Conservation (phyloP, 2,329 filamentous ascomycete genomes). For the Colletotrichum ledebouriae region DNA sequence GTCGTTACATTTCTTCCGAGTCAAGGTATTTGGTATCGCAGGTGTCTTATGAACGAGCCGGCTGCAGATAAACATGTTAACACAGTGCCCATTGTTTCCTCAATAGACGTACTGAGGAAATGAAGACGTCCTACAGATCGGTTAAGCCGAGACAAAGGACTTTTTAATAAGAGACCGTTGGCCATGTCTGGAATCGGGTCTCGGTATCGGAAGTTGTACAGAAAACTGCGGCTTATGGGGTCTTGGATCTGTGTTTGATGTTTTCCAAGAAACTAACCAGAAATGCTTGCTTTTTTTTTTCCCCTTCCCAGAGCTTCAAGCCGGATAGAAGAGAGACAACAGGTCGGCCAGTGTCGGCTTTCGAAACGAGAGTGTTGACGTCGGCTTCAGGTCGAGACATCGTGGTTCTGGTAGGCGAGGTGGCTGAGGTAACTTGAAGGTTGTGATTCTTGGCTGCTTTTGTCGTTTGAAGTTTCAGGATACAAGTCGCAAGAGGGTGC, state of each 20-base stretch:
- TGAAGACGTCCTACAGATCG: conserved; percentile 5
- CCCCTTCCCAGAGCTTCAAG: too few species aligned
- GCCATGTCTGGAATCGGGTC: not conserved
- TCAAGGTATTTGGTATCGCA: too few species aligned
- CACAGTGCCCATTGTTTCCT: not conserved
- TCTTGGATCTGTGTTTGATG: too few species aligned
- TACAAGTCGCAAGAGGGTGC: too few species aligned
- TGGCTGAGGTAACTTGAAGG: not conserved
- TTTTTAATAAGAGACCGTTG: not conserved
- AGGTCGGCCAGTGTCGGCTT: not conserved
- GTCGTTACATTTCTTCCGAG: too few species aligned
- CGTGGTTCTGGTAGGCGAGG: not conserved
- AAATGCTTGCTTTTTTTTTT: not conserved
- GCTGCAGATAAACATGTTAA: too few species aligned
- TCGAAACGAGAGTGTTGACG: not conserved
- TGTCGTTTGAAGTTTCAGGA: too few species aligned
- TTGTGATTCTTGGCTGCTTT: not conserved
- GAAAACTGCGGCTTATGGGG: too few species aligned
- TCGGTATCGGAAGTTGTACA: too few species aligned
- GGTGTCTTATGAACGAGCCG: too few species aligned
- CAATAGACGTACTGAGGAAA: not conserved
- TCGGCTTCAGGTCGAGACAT: conserved; percentile 7
- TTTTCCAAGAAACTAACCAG: too few species aligned
- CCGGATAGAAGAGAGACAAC: not conserved
- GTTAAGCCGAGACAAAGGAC: conserved; percentile 1